A percentile compares a stretch with the other conserved stretches of the same genome.
Evolutionary conservation across 1,284 basidiomycete species (phyloP).

Genomic region (Cryptococcus sp.): DNA sequence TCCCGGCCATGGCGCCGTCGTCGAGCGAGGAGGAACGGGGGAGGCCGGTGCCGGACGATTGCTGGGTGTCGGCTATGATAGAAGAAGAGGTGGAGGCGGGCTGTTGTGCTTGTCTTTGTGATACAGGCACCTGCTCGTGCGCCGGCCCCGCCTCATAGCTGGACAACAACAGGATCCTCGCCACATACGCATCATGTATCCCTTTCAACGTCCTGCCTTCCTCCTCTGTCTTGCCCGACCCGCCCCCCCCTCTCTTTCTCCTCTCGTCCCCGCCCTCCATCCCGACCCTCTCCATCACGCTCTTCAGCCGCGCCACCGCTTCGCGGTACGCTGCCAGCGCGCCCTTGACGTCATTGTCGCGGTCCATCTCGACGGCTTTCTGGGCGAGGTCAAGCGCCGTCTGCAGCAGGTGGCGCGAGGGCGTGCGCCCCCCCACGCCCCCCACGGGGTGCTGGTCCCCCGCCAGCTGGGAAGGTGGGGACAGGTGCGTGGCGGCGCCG

Average conservation of each 20-base stretch:
- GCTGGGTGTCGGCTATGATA: background rate
- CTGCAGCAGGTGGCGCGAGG: slow-evolving; percentile 47
- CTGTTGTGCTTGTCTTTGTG: background rate
- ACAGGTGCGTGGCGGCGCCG: background rate
- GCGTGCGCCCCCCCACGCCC: too few relatives aligned
- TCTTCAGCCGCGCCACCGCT: slow-evolving; percentile 44
- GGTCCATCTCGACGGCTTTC: slow-evolving; percentile 50
- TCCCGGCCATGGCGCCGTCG: slow-evolving; percentile 23
- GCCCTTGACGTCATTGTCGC: slow-evolving; percentile 46
- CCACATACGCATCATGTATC: slow-evolving; percentile 50
- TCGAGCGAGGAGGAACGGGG: slow-evolving; percentile 29
- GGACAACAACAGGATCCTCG: slow-evolving; percentile 42
- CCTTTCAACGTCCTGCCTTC: slow-evolving; percentile 48
- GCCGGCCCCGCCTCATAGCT: slow-evolving; percentile 25
- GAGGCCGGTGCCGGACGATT: slow-evolving; percentile 10
- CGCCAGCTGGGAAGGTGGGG: background rate
- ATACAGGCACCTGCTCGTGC: background rate
- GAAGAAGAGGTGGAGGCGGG: background rate
- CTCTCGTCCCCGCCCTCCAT: slow-evolving; percentile 23
- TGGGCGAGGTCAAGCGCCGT: slow-evolving; percentile 50
- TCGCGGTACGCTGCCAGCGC: slow-evolving; percentile 48
- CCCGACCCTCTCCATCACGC: slow-evolving; percentile 50
- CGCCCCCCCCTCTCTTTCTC: slow-evolving; percentile 11
- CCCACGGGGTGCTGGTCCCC: background rate
- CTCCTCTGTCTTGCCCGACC: slow-evolving; percentile 41